Conservation (phyloP, 78 protist species). For the Dictyostelium capitatum region DNA sequence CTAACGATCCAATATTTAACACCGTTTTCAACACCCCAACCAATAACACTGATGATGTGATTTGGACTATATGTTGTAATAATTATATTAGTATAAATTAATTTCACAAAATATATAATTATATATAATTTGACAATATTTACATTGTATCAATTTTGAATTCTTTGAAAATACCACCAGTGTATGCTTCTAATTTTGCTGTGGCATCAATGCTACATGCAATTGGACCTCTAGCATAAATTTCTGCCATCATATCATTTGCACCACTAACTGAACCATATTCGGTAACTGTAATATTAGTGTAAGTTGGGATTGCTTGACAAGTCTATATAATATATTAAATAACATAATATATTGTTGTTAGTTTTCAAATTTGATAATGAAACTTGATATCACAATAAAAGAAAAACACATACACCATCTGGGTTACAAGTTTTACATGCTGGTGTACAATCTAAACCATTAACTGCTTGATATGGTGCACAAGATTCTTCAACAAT, state of each 20-base stretch:
- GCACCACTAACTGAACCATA: constrained; percentile 67
- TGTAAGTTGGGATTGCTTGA: constrained; percentile 6
- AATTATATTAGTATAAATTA: neutral
- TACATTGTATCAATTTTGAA: constrained; percentile 23
- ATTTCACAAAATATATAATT: neutral
- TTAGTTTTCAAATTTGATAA: neutral
- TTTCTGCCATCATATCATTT: constrained; percentile 85
- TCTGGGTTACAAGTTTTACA: constrained; percentile 33
- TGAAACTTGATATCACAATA: neutral
- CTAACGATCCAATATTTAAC: too few relatives aligned
- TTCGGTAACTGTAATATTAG: constrained; percentile 45
- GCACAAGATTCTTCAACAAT: constrained; percentile 75
- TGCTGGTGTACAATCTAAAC: constrained; percentile 51
- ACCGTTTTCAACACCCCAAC: constrained; percentile 83
- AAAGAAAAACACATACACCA: constrained; percentile 23
- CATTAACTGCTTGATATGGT: constrained; percentile 71
- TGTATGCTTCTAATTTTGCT: constrained; percentile 53
- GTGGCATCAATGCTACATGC: constrained; percentile 66
- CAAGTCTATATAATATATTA: neutral
- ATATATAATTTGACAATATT: neutral
- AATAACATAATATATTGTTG: neutral
- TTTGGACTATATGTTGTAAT: constrained; percentile 23
- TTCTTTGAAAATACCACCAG: constrained; percentile 72
- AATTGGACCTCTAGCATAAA: constrained; percentile 87
- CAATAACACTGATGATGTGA: constrained; percentile 84